These are phyloP conservation scores for Lipomyces spencermartinsiae DNA, from an alignment of 805 yeast species.

Conservation along the genomic window DNA sequence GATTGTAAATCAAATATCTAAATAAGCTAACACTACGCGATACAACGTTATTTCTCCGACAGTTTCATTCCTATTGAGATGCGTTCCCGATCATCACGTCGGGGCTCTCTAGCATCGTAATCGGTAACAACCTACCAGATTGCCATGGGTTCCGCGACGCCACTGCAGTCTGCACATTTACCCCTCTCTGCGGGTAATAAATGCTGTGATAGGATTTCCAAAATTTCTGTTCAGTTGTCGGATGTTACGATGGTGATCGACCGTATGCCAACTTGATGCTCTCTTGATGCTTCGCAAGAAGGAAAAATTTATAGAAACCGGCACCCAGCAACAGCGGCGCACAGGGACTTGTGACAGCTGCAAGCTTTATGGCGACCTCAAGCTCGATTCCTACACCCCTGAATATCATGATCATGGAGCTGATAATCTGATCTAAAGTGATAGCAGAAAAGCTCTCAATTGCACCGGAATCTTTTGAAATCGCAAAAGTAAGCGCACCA, in stretches of 20 bases:
- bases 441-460: slow-evolving; percentile 44
- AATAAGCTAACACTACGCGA: too few relatives aligned
- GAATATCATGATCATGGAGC: slow-evolving; percentile 47
- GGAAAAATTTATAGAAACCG: slow-evolving; percentile 50
- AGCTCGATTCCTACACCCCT: slow-evolving; percentile 51
- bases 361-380: slow-evolving; percentile 50
- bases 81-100: too few relatives aligned
- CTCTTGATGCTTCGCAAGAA: slow-evolving; percentile 48
- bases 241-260: slow-evolving; percentile 38
- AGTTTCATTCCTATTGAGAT: too few relatives aligned
- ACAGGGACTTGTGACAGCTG: slow-evolving; percentile 50
- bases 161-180: too few relatives aligned
- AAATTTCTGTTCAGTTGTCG: too few relatives aligned
- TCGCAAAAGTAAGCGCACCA: slow-evolving; percentile 41
- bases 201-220: too few relatives aligned
- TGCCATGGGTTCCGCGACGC: too few relatives aligned
- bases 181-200: too few relatives aligned
- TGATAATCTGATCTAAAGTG: slow-evolving; percentile 42
- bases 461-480: slow-evolving; percentile 44
- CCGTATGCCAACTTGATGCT: slow-evolving; percentile 48
- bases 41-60: too few relatives aligned
- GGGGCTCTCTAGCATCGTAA: too few relatives aligned
- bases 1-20: too few relatives aligned
- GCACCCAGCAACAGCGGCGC: slow-evolving; percentile 48
- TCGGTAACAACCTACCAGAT: too few relatives aligned